Base-by-base conservation (phyloP, 441 rosid genomes). In the Corymbia calophylla region DNA sequence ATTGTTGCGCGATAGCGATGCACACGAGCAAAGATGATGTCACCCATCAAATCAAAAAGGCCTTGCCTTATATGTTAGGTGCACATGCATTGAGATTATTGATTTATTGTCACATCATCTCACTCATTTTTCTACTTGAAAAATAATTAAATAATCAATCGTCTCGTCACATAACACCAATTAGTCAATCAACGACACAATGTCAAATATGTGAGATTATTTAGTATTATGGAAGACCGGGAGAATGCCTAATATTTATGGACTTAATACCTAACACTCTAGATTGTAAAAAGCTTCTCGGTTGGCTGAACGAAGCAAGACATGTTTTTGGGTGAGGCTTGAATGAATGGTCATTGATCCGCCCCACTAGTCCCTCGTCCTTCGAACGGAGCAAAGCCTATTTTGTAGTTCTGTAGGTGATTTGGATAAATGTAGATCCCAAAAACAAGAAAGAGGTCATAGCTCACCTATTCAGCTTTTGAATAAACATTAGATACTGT, bases 1-100 rank as follows among this genome's bases (percentile, higher is more conserved):
- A 3, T 39, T 23, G 47, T 23, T 1, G 9, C 17, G 0, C 0
- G n/a, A 44, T 1, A 35, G 48, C 1, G 0, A 35, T 10, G 27
- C 29, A 44, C 84, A 44, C 2, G 1, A 23, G n/a, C 51, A 31
- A 2, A 32, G 1, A 8, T 31, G 21, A 17, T 66, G 21, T 31
- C 21, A 14, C 6, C 21, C 23, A 1, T 8, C 0, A 1, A 0
- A 31, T 66, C 5, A 31, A 66, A 17, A 31, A 7, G 39, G 39
- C 21, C 39, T 0, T 6, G 1, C 11, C 39, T 8, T 31, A 66
- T 4, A 17, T 4, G 23, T 66, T 31, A 4, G 18, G 39, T 31
- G 77, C 44, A 16, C 6, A 8, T 4, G 21, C 23, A 6, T 3
- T 13, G 0, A 17, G 44, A 66, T 66, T 2, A 66, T 3, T 31